phyloP scores from a whole-genome alignment of 2,329 filamentous ascomycete genomes.

The Metarhizium humberi region DNA sequence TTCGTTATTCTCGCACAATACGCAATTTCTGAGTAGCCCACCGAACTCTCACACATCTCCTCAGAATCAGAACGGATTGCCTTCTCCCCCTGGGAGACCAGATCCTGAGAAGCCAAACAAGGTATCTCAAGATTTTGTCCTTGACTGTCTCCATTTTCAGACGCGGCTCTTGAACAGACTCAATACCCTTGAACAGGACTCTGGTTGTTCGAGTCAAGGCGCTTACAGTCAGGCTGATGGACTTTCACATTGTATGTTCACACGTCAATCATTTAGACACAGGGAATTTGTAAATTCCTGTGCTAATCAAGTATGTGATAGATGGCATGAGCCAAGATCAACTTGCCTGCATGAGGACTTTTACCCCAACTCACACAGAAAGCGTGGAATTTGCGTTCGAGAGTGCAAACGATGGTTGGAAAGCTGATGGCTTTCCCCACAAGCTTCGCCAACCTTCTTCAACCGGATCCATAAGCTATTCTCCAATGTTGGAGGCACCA shows the following conservation, averaged over 20 bases:
- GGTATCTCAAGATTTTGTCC: conserved; percentile 12
- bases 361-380: conserved; percentile 9
- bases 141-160: conserved; percentile 18
- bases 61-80: conserved; percentile 7
- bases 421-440: conserved; percentile 7
- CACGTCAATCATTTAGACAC: neutral
- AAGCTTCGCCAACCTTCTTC: conserved; percentile 7
- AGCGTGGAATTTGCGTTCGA: conserved; percentile 14
- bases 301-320: neutral
- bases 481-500: neutral
- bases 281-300: neutral
- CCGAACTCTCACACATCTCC: conserved; percentile 10
- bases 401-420: conserved; percentile 10
- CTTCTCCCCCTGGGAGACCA: conserved; percentile 10
- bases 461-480: conserved; percentile 5
- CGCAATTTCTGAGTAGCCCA: conserved; percentile 12
- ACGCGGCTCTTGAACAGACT: conserved; percentile 14
- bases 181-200: conserved; percentile 11
- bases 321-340: conserved; percentile 9
- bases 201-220: conserved; percentile 3
- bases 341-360: conserved; percentile 6
- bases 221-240: neutral
- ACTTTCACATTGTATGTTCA: conserved; percentile 3
- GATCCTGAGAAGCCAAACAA: conserved; percentile 6
- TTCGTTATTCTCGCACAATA: conserved; percentile 7